phyloP scores from a whole-genome alignment of 805 yeast species.

The Yarrowia sp. region DNA sequence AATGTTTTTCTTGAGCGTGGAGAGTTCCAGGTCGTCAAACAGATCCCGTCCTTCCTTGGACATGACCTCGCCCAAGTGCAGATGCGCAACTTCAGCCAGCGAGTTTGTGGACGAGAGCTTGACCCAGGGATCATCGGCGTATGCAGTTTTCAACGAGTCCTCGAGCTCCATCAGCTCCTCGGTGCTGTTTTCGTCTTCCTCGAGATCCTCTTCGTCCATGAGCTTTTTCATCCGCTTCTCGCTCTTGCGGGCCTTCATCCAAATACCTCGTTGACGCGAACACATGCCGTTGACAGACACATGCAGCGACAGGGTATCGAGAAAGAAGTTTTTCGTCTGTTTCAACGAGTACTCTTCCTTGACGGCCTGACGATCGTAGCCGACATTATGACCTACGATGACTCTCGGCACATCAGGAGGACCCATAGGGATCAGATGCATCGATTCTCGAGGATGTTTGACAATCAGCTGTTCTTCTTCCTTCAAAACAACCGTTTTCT shows the following conservation, averaged over 20 bases:
- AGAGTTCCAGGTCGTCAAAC: conserved; percentile 67
- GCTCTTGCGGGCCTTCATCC: conserved; percentile 56
- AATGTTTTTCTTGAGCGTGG: conserved; percentile 51
- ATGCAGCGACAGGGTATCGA: conserved; percentile 94
- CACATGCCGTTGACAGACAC: conserved; percentile 91
- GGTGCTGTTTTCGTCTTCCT: conserved; percentile 12
- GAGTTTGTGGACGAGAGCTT: conserved; percentile 77
- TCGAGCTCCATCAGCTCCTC: conserved; percentile 45
- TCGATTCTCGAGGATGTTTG: conserved; percentile 54
- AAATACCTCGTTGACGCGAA: conserved; percentile 83
- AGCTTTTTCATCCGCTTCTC: conserved; percentile 42
- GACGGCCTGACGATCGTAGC: conserved; percentile 88
- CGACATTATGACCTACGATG: conserved; percentile 87
- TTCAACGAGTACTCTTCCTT: conserved; percentile 78
- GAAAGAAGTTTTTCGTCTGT: conserved; percentile 72
- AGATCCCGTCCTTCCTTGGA: conserved; percentile 72
- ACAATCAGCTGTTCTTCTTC: conserved; percentile 44
- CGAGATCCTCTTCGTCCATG: conserved; percentile 38
- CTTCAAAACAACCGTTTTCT: not conserved
- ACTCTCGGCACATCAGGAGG: conserved; percentile 58
- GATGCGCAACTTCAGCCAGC: conserved; percentile 75
- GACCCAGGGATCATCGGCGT: conserved; percentile 73
- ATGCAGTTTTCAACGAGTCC: conserved; percentile 40
- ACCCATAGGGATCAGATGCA: conserved; percentile 71
- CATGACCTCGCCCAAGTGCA: conserved; percentile 70